Conservation (phyloP, 2,329 filamentous ascomycete species). For the Exophiala oligosperma region DNA sequence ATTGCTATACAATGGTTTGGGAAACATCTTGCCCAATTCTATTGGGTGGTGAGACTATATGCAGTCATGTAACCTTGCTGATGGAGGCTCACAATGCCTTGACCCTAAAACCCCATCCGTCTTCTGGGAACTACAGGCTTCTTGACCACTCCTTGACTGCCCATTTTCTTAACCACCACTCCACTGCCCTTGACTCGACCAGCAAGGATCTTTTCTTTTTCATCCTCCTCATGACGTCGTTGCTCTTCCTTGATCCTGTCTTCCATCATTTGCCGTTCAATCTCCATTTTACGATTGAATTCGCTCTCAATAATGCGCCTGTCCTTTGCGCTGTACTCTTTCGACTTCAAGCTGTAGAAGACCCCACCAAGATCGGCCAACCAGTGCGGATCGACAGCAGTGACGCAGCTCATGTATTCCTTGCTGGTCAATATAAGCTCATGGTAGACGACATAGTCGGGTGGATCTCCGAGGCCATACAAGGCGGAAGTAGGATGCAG, state of each 20-base stretch:
- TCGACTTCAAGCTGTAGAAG: slow-evolving; percentile 97
- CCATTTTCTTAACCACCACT: slow-evolving; percentile 29
- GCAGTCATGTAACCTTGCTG: too few relatives aligned
- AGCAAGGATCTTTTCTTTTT: slow-evolving; percentile 33
- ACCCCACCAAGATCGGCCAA: slow-evolving; percentile 93
- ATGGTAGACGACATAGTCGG: slow-evolving; percentile 97
- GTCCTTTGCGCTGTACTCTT: slow-evolving; percentile 86
- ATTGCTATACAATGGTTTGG: too few relatives aligned
- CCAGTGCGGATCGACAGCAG: slow-evolving; percentile 94
- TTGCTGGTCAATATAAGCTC: slow-evolving; percentile 91
- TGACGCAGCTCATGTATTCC: slow-evolving; percentile 98
- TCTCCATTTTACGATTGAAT: slow-evolving; percentile 90
- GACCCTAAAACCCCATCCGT: slow-evolving; percentile 27
- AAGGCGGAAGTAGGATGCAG: slow-evolving; percentile 91
- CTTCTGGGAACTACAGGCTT: slow-evolving; percentile 27
- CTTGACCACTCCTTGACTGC: slow-evolving; percentile 31
- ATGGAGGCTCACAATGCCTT: too few relatives aligned
- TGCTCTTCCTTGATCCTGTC: slow-evolving; percentile 81
- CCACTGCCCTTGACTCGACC: slow-evolving; percentile 20
- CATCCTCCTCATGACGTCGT: slow-evolving; percentile 43
- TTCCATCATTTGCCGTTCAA: slow-evolving; percentile 86
- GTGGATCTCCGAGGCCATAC: slow-evolving; percentile 88
- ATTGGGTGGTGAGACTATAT: too few relatives aligned
- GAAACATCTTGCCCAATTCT: too few relatives aligned
- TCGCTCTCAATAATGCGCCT: slow-evolving; percentile 86